Conservation (phyloP, 495 filamentous ascomycete genomes). For the Talaromyces thailandensis region DNA sequence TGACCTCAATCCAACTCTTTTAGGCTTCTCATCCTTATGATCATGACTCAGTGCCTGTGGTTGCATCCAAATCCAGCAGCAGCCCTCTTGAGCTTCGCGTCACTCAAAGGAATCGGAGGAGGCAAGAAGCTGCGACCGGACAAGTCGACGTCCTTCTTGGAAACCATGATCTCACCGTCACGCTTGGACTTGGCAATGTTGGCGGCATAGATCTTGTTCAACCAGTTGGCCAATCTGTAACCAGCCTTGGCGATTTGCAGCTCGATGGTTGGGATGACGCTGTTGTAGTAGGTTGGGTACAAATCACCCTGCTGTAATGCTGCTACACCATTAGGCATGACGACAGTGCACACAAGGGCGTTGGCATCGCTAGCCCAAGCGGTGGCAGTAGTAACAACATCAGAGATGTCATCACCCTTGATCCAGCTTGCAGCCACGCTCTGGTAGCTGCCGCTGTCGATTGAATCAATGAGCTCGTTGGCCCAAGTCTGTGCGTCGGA, state of each 20-base stretch:
- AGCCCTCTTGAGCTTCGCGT: neutral
- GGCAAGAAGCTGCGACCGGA: neutral
- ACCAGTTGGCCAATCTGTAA: constrained; percentile 55
- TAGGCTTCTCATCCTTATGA: neutral
- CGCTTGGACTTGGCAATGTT: neutral
- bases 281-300: constrained; percentile 52
- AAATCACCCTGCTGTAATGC: constrained; percentile 40
- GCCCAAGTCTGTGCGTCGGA: neutral
- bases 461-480: neutral
- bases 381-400: constrained; percentile 25
- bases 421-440: neutral
- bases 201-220: constrained; percentile 37
- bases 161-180: neutral
- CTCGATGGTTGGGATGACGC: constrained; percentile 55
- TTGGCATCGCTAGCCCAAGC: constrained; percentile 53
- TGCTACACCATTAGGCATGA: constrained; percentile 37
- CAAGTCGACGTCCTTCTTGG: neutral
- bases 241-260: constrained; percentile 70
- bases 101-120: neutral
- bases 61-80: neutral
- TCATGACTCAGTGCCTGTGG: neutral
- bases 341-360: constrained; percentile 43
- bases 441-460: neutral
- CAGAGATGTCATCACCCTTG: neutral
- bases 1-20: neutral